Percentiles rank a stretch among this genome's conserved stretches.
These are phyloP conservation scores for Boletus subparvulus DNA, from an alignment of 768 basidiomycete species.

Conservation along the genomic window DNA sequence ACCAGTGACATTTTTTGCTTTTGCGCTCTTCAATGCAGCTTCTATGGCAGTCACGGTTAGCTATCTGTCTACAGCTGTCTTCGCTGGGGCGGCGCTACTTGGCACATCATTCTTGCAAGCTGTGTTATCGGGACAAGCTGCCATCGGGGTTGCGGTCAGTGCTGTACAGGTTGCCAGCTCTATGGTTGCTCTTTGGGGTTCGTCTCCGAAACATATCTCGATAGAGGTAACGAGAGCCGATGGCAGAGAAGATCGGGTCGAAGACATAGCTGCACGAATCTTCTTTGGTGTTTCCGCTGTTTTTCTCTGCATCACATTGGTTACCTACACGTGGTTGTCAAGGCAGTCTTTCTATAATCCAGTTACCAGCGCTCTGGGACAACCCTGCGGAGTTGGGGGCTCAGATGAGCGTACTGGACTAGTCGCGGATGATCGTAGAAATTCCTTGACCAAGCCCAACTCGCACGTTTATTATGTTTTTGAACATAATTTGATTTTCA, in stretches of 20 bases:
- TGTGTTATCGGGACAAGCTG: constrained; percentile 83
- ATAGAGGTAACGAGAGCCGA: constrained; percentile 19
- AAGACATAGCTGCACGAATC: constrained; percentile 65
- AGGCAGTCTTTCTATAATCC: constrained; percentile 58
- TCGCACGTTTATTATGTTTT: constrained; percentile 51
- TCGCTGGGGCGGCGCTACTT: constrained; percentile 80
- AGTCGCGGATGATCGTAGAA: constrained; percentile 32
- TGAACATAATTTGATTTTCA: constrained; percentile 64
- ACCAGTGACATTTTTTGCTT: constrained; percentile 59
- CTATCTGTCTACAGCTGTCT: constrained; percentile 74
- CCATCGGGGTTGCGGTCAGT: constrained; percentile 80
- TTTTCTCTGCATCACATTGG: constrained; percentile 57
- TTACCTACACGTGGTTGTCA: constrained; percentile 56
- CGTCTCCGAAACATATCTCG: constrained; percentile 29
- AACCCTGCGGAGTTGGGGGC: constrained; percentile 23
- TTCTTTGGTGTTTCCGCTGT: constrained; percentile 73
- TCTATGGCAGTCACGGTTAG: constrained; percentile 61
- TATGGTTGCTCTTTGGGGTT: constrained; percentile 51
- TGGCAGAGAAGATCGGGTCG: constrained; percentile 44
- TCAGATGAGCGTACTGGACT: constrained; percentile 34
- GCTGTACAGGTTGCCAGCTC: constrained; percentile 71
- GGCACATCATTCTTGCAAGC: constrained; percentile 72
- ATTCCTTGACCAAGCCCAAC: constrained; percentile 36
- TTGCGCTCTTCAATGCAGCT: constrained; percentile 61
- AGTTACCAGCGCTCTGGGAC: constrained; percentile 50